These are phyloP conservation scores for Monosporozyma solicola DNA, from an alignment of 805 yeast genomes.

Conservation along the genomic window DNA sequence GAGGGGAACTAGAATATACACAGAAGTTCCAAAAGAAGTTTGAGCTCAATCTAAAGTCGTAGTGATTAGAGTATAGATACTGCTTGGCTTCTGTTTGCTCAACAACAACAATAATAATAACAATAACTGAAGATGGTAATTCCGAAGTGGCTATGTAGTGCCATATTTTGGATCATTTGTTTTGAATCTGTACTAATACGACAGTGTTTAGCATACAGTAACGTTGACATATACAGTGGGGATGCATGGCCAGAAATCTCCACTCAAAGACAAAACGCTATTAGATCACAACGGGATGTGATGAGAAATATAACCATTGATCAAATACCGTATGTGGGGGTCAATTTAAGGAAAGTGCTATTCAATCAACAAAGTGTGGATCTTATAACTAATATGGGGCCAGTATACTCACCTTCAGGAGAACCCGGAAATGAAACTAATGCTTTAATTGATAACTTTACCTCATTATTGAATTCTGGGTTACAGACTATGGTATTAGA, in stretches of 20 bases:
- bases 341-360: constrained; percentile 28
- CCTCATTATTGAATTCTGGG: constrained; percentile 35
- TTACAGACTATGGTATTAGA: constrained; percentile 42
- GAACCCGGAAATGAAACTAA: not conserved
- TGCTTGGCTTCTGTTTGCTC: not conserved
- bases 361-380: constrained; percentile 15
- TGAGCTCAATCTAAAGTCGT: not conserved
- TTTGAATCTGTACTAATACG: not conserved
- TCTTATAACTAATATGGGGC: constrained; percentile 5
- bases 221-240: not conserved
- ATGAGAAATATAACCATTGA: constrained; percentile 33
- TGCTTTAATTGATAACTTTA: constrained; percentile 10
- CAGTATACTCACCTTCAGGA: constrained; percentile 16
- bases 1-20: no score
- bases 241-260: constrained; percentile 29
- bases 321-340: constrained; percentile 35
- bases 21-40: not conserved
- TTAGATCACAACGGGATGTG: constrained; percentile 42
- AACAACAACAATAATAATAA: not conserved
- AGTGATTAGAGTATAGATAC: not conserved
- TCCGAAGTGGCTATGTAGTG: not conserved
- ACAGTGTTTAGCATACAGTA: not conserved
- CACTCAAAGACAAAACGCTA: constrained; percentile 26
- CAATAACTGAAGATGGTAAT: not conserved
- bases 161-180: no score